phyloP scores from a whole-genome alignment of 2,329 filamentous ascomycete genomes.

The Aotearoamyces nothofagi region DNA sequence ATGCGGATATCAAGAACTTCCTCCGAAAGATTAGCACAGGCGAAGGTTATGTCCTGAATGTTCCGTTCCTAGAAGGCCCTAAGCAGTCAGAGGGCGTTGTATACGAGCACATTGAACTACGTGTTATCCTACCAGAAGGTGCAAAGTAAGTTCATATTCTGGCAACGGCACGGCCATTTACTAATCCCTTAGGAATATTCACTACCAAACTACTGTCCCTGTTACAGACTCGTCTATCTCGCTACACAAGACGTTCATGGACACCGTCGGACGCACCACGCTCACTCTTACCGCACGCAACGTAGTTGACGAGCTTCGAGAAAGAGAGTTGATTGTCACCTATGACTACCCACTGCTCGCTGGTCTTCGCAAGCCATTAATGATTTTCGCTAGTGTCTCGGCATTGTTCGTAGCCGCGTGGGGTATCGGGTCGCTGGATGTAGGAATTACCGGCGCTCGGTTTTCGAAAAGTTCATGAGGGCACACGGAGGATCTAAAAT shows the following conservation, averaged over 20 bases:
- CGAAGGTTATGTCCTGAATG: conserved; percentile 70
- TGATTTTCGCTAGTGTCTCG: conserved; percentile 61
- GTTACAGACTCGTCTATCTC: conserved; percentile 42
- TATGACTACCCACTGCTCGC: conserved; percentile 72
- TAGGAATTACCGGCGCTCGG: conserved; percentile 9
- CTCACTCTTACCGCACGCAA: conserved; percentile 72
- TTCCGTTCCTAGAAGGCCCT: conserved; percentile 87
- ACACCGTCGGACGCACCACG: conserved; percentile 76
- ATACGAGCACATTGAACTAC: conserved; percentile 67
- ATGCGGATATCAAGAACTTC: conserved; percentile 66
- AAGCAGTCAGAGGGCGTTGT: conserved; percentile 73
- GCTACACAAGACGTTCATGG: conserved; percentile 80
- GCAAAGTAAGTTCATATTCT: conserved; percentile 46
- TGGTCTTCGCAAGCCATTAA: conserved; percentile 70
- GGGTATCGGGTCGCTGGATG: conserved; percentile 40
- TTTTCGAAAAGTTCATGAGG: conserved; percentile 2
- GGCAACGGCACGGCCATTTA: not conserved
- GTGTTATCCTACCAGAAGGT: conserved; percentile 81
- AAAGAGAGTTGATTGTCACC: conserved; percentile 68
- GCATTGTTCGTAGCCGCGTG: conserved; percentile 62
- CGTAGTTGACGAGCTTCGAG: conserved; percentile 78
- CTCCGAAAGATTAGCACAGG: conserved; percentile 46
- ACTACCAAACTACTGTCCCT: conserved; percentile 62
- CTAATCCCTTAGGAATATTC: conserved; percentile 49
- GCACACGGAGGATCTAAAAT: no score